Conservation (phyloP, 2,329 filamentous ascomycete species). For the Colletotrichum trifolii region DNA sequence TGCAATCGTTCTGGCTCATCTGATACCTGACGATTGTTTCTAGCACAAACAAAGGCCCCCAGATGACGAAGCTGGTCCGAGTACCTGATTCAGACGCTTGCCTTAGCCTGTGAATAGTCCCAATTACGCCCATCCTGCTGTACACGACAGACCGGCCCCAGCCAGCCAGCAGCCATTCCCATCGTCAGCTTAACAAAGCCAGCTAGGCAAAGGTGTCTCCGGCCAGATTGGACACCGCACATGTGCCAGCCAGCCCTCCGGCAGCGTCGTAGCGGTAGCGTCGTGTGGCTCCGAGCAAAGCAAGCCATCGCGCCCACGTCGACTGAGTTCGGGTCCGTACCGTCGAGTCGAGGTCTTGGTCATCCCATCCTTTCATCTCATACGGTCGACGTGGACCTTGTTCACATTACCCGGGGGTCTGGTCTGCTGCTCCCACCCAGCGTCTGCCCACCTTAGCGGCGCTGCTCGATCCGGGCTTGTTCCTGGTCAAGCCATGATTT, state of each 20-base stretch:
- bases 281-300: too few species aligned
- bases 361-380: not conserved
- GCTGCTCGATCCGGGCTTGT: constrained; percentile 22
- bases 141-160: not conserved
- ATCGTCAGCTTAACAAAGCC: not conserved
- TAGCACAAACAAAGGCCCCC: not conserved
- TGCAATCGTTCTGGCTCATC: not conserved
- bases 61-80: not conserved
- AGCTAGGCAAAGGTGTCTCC: too few species aligned
- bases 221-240: too few species aligned
- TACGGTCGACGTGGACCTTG: not conserved
- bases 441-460: constrained; percentile 13
- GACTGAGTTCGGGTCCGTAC: not conserved
- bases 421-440: not conserved
- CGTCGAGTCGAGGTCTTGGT: not conserved
- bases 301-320: not conserved
- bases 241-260: too few species aligned
- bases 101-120: not conserved
- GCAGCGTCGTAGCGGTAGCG: too few species aligned
- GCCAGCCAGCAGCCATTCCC: constrained; percentile 12
- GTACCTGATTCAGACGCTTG: not conserved
- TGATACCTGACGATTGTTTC: not conserved
- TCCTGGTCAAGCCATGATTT: constrained; percentile 14
- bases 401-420: constrained; percentile 4
- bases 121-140: not conserved